Evolutionary conservation across 2,329 filamentous ascomycete species (phyloP), one percentile per base, ranked within the genome.

Genomic region (Parastagonospora avenae): DNA sequence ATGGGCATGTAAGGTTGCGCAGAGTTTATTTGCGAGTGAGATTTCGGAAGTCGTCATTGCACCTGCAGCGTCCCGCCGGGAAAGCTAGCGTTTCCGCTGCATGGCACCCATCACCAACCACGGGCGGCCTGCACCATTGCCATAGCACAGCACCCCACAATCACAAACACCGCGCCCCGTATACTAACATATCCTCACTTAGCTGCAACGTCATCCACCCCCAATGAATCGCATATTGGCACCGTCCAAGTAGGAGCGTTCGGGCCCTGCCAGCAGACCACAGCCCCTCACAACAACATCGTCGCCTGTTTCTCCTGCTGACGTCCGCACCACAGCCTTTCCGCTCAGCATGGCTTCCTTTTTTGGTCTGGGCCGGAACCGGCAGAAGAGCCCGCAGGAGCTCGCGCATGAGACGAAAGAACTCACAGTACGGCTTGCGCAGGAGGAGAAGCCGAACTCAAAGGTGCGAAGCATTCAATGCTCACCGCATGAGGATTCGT

Each of bases 371-470:
- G 44, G 44, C 10, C 79, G 85, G 54, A 82, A 81, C 63, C 82
- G 82, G 61, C 80, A 84, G 64, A 85, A 87, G 73, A 80, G 80
- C 60, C 80, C 83, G 55, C 76, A 82, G 59, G 84, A 91, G 71
- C 76, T 89, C 71, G 80, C 83, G 53, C 79, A 80, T 73, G 79
- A 81, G 36, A 83, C 86, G 40, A 88, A 86, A 65, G 86, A 90
- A 52, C 77, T 87, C 48, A 77, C 89, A 16, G 65, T 77, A 48
- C 85, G 81, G 68, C 73, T 90, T 40, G 68, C 70, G 43, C 68
- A 72, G 50, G 83, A 85, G 66, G 83, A 87, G 53, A 79, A 80
- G 58, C 77, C 80, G 40, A 77, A 79, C 56, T 75, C 79, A 50
- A 87, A 86, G 78, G 85, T 86, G 62, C 40, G 63, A 24, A 27